Evolutionary conservation across 2,329 filamentous ascomycete species (phyloP).

Genomic region (Waltergamsia citrina): DNA sequence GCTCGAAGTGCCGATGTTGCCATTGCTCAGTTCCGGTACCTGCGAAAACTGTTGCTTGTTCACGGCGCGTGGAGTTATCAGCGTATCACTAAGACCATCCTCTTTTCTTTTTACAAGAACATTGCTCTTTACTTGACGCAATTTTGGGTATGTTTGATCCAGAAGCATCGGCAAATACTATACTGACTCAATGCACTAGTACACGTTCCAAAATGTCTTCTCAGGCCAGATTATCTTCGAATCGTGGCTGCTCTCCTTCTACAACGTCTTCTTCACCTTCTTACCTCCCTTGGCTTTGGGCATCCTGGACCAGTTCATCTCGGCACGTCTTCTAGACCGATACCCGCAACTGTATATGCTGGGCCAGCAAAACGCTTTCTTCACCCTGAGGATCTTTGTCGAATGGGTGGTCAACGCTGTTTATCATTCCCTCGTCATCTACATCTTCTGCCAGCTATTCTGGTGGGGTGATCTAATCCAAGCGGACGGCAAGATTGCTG

Average conservation of each 20-base stretch:
- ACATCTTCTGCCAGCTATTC: slow-evolving; percentile 73
- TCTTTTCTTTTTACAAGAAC: slow-evolving; percentile 99
- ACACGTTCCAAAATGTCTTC: slow-evolving; percentile 96
- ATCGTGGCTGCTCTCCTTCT: slow-evolving; percentile 98
- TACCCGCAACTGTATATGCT: slow-evolving; percentile 95
- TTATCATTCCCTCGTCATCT: slow-evolving; percentile 91
- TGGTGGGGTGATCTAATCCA: slow-evolving; percentile 74
- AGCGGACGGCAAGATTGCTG: slow-evolving; percentile 69
- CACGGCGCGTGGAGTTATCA: slow-evolving; percentile 98
- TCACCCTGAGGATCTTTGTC: slow-evolving; percentile 84
- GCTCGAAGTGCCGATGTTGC: slow-evolving; percentile 92
- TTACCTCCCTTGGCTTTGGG: slow-evolving; percentile 88
- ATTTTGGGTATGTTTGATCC: slow-evolving; percentile 68
- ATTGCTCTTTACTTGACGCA: slow-evolving; percentile 98
- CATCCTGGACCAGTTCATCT: slow-evolving; percentile 96
- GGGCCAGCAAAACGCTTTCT: slow-evolving; percentile 88
- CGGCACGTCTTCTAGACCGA: slow-evolving; percentile 81
- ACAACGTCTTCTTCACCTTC: slow-evolving; percentile 97
- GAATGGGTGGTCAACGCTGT: slow-evolving; percentile 92
- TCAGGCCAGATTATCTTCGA: slow-evolving; percentile 98
- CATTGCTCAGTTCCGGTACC: slow-evolving; percentile 90
- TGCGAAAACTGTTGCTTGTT: slow-evolving; percentile 87
- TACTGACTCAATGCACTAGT: slow-evolving; percentile 40
- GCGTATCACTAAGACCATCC: slow-evolving; percentile 88
- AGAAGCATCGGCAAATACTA: not conserved